Evolutionary conservation across 2,329 filamentous ascomycete species (phyloP), one percentile per base, ranked within the genome.

Genomic region (Fusarium irregulare): DNA sequence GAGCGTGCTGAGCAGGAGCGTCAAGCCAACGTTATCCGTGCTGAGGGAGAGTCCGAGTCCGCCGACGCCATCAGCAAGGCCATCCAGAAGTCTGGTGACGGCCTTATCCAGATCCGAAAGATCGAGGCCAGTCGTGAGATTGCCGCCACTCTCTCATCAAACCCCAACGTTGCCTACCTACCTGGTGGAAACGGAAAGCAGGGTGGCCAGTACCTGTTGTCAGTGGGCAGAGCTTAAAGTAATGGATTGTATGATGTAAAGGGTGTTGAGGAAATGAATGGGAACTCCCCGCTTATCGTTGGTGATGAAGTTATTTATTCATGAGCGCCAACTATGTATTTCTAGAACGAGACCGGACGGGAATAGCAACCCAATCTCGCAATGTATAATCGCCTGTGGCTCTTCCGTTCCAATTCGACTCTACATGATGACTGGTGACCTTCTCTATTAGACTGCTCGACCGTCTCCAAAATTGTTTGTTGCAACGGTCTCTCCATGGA

Each of bases 1-100:
- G 96, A 99, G 88, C 93, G 93, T 81, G 96, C 96, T 66, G 96
- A 99, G 88, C 96, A 99, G 86, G 96, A 99, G 86, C 89, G 96
- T 77, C 96, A 99, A 85, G 96, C 96, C 75, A 98, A 96, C 84
- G 96, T 99, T 77, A 99, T 99, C 82, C 90, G 96, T 60, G 96
- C 96, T 55, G 96, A 99, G 88, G 96, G 96, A 80, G 96, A 99
- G 84, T 95, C 95, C 73, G 95, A 98, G 88, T 93, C 92, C 76
- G 96, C 96, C 50, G 96, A 99, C 58, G 97, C 94, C 71, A 98
- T 99, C 80, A 92, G 89, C 83, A 96, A 91, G 85, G 95, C 95
- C 21, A 94, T 99, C 74, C 91, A 93, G 74, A 98, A 97, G 89
- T 88, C 89, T 62, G 96, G 96, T 73, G 95, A 97, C 81, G 96